Evolutionary conservation across 371 early-diverging fungal genomes (phyloP).

Genomic region (Mortierella sp.): DNA sequence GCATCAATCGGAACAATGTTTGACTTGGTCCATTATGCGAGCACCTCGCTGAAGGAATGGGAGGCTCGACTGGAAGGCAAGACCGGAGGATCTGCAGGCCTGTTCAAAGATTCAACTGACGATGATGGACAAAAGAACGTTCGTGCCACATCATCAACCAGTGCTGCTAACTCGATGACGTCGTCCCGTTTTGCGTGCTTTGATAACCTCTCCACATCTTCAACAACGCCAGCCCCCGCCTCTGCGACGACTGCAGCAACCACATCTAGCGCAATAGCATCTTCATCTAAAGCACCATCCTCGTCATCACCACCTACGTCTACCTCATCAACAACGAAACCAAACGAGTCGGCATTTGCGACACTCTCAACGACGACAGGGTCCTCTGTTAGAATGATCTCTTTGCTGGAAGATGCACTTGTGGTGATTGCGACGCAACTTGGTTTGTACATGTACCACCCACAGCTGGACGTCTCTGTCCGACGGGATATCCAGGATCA

Average conservation of each 20-base stretch:
- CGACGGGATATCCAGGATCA: constrained; percentile 54
- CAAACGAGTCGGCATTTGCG: constrained; percentile 48
- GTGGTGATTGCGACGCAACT: constrained; percentile 55
- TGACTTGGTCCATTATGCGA: constrained; percentile 51
- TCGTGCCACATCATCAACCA: constrained; percentile 24
- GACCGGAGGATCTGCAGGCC: constrained; percentile 49
- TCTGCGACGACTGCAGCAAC: constrained; percentile 12
- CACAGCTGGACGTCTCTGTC: constrained; percentile 27
- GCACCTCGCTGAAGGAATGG: constrained; percentile 55
- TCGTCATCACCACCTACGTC: constrained; percentile 1
- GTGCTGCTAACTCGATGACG: constrained; percentile 24
- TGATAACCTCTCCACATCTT: constrained; percentile 21
- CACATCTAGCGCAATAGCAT: background rate
- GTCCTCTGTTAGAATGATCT: constrained; percentile 46
- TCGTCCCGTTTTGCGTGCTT: constrained; percentile 43
- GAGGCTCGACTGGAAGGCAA: constrained; percentile 56
- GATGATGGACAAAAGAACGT: constrained; percentile 26
- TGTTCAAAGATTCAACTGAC: constrained; percentile 36
- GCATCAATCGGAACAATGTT: constrained; percentile 56
- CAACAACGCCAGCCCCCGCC: constrained; percentile 3
- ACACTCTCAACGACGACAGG: constrained; percentile 53
- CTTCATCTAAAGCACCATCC: constrained; percentile 1
- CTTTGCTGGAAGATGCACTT: constrained; percentile 48
- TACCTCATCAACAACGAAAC: background rate
- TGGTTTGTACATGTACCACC: constrained; percentile 50